These are phyloP conservation scores for Rauvolfia tetraphylla DNA, from an alignment of 257 asterid species.

Conservation along the genomic window DNA sequence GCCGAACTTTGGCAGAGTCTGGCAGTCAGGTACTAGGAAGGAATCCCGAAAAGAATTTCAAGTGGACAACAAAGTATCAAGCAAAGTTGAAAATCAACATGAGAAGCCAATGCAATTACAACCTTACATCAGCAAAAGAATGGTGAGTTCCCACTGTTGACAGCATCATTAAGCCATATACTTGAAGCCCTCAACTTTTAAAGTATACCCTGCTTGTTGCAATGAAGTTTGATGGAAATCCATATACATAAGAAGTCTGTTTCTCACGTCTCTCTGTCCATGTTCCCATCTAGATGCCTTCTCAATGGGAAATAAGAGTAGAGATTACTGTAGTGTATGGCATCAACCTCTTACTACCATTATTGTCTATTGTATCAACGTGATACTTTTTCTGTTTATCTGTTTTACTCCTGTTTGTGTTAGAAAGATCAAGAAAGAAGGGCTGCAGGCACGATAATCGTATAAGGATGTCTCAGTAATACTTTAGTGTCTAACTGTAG, in stretches of 20 bases:
- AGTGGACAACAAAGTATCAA: slow-evolving; percentile 37
- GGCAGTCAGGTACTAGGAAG: slow-evolving; percentile 94
- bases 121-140: slow-evolving; percentile 90
- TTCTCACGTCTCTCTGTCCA: background rate
- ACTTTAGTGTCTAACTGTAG: background rate
- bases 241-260: background rate
- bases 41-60: slow-evolving; percentile 76
- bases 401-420: background rate
- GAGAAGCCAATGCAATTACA: slow-evolving; percentile 46
- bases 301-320: background rate
- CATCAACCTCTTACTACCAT: background rate
- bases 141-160: slow-evolving; percentile 40
- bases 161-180: background rate
- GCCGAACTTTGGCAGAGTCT: slow-evolving; percentile 91
- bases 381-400: background rate
- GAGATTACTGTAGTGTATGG: background rate
- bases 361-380: background rate
- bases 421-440: background rate
- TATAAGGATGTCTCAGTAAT: background rate
- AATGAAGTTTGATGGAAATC: background rate
- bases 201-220: background rate
- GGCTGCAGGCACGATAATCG: background rate
- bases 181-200: background rate
- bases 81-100: slow-evolving; percentile 35
- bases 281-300: background rate